A percentile compares a stretch with the other conserved stretches of the same genome.
These are phyloP conservation scores for Colletotrichum sp. DNA, from an alignment of 2,329 filamentous ascomycete species.

Conservation along the genomic window DNA sequence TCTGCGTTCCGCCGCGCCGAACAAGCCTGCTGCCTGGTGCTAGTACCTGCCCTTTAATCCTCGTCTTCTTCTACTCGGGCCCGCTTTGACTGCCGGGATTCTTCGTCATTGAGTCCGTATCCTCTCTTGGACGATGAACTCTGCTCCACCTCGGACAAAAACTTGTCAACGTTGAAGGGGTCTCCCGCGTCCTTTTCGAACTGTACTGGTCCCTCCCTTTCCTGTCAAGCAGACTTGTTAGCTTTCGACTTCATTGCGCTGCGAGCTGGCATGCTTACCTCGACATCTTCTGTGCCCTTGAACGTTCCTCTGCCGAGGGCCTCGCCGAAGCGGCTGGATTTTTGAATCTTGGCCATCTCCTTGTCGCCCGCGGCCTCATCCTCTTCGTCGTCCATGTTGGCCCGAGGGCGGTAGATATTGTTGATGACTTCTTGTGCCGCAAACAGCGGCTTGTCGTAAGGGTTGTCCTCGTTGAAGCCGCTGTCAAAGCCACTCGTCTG, in stretches of 20 bases:
- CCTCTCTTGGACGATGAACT: constrained; percentile 70
- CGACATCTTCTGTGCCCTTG: constrained; percentile 82
- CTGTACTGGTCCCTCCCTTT: constrained; percentile 88
- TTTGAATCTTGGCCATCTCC: constrained; percentile 88
- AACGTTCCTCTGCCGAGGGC: constrained; percentile 90
- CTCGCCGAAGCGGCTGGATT: constrained; percentile 82
- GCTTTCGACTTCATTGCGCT: not conserved
- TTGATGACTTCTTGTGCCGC: constrained; percentile 93
- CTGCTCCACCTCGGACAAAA: constrained; percentile 81
- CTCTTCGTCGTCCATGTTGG: constrained; percentile 76
- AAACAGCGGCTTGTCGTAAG: constrained; percentile 96
- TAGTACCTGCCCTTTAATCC: constrained; percentile 34
- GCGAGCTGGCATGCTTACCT: constrained; percentile 57
- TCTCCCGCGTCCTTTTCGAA: constrained; percentile 89
- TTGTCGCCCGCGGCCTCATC: constrained; percentile 81
- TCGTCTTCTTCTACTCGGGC: constrained; percentile 79
- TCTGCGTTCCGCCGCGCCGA: not conserved
- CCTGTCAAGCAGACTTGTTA: constrained; percentile 44
- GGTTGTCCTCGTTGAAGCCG: constrained; percentile 97
- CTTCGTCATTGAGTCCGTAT: constrained; percentile 75
- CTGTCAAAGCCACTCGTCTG: constrained; percentile 88
- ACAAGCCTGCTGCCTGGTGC: not conserved
- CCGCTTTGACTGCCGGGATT: constrained; percentile 69
- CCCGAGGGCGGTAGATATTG: constrained; percentile 87
- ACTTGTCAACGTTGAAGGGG: constrained; percentile 93